phyloP scores from a whole-genome alignment of 495 filamentous ascomycete genomes.

The Xanthoparmelia taractica region DNA sequence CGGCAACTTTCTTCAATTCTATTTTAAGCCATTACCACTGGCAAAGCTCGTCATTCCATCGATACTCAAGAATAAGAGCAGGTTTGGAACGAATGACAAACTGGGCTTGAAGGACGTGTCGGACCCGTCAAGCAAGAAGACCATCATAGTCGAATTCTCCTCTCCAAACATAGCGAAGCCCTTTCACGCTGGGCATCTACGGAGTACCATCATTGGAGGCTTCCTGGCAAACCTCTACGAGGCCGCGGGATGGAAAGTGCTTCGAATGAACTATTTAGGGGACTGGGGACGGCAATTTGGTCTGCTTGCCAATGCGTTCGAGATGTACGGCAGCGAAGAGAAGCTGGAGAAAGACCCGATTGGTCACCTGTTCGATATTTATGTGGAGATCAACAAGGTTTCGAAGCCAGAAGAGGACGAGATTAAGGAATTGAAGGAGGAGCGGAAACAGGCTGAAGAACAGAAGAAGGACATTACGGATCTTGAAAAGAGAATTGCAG shows the following conservation, averaged over 20 bases:
- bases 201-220: slow-evolving; percentile 69
- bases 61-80: slow-evolving; percentile 51
- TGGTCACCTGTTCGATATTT: slow-evolving; percentile 62
- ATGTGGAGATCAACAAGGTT: slow-evolving; percentile 55
- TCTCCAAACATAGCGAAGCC: slow-evolving; percentile 72
- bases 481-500: slow-evolving; percentile 44
- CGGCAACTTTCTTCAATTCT: slow-evolving; percentile 74
- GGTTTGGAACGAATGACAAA: slow-evolving; percentile 60
- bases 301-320: slow-evolving; percentile 59
- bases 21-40: slow-evolving; percentile 57
- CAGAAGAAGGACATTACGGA: slow-evolving; percentile 40
- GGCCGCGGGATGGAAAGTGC: slow-evolving; percentile 63
- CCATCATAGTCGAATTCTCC: slow-evolving; percentile 62
- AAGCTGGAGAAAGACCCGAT: slow-evolving; percentile 55
- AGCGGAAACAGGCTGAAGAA: slow-evolving; percentile 47
- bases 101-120: slow-evolving; percentile 59
- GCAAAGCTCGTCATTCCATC: slow-evolving; percentile 53
- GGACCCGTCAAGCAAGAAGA: slow-evolving; percentile 60
- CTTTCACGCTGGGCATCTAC: slow-evolving; percentile 65
- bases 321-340: slow-evolving; percentile 56
- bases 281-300: slow-evolving; percentile 76
- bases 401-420: slow-evolving; percentile 45
- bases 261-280: slow-evolving; percentile 67
- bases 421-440: slow-evolving; percentile 50
- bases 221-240: slow-evolving; percentile 63